Evolutionary conservation across 1,139 yeast genomes (phyloP).

Genomic region (Kluyveromyces sp.): DNA sequence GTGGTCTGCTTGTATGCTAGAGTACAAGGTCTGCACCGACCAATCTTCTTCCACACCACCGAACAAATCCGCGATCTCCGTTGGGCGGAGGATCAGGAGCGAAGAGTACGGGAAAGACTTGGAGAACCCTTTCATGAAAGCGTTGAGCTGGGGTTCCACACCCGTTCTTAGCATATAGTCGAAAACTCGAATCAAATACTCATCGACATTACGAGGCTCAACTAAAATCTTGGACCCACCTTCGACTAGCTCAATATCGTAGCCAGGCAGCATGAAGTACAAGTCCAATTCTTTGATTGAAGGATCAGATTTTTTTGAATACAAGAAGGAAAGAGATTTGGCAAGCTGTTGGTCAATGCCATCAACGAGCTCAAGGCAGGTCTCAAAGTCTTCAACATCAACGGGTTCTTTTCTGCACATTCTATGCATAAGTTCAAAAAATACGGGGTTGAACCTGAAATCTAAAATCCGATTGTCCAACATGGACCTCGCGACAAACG

Average conservation of each 20-base stretch:
- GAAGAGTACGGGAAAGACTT: conserved; percentile 77
- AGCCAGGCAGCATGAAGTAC: conserved; percentile 73
- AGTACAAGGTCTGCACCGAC: conserved; percentile 55
- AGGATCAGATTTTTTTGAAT: conserved; percentile 35
- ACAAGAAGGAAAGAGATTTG: conserved; percentile 49
- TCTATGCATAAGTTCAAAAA: conserved; percentile 46
- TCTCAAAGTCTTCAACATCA: conserved; percentile 14
- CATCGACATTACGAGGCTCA: conserved; percentile 46
- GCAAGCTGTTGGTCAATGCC: conserved; percentile 58
- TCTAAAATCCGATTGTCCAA: conserved; percentile 83
- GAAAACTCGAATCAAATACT: conserved; percentile 51
- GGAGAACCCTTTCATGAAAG: conserved; percentile 77
- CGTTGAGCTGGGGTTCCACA: conserved; percentile 52
- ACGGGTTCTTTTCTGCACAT: conserved; percentile 8
- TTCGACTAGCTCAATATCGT: conserved; percentile 49
- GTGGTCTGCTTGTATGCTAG: conserved; percentile 76
- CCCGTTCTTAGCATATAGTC: conserved; percentile 63
- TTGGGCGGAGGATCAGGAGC: conserved; percentile 61
- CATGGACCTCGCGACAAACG: conserved; percentile 78
- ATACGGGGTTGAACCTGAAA: conserved; percentile 64
- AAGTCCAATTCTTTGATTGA: conserved; percentile 46
- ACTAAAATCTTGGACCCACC: conserved; percentile 51
- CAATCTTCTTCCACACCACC: conserved; percentile 84
- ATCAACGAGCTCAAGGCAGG: conserved; percentile 40
- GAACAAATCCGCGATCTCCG: conserved; percentile 62